A percentile compares a stretch with the other conserved stretches of the same genome.
These are phyloP conservation scores for Aristolochia contorta DNA, from an alignment of 164 flowering plant species.

Conservation along the genomic window DNA sequence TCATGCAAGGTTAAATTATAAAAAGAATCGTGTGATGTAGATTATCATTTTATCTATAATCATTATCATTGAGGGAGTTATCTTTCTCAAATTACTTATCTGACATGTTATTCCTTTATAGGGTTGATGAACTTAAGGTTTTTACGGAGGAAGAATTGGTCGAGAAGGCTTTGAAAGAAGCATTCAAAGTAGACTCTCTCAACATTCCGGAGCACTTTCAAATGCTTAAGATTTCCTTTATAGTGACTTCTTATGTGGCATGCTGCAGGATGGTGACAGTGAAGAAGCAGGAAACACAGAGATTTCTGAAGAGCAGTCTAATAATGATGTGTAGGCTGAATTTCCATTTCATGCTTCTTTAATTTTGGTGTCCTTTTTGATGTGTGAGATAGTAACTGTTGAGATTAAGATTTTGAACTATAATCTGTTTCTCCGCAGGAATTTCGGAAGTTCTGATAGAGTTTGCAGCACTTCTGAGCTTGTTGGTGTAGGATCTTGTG, in stretches of 20 bases:
- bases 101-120: constrained; percentile 7
- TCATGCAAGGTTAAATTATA: no score
- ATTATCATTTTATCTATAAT: background rate
- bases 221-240: background rate
- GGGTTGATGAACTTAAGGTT: constrained; percentile 67
- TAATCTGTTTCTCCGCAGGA: no score
- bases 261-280: constrained; percentile 22
- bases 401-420: no score
- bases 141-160: constrained; percentile 57
- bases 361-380: no score
- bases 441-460: constrained; percentile 5
- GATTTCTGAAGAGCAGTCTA: constrained; percentile 13
- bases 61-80: background rate
- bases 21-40: no score
- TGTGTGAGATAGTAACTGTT: no score
- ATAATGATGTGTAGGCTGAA: constrained; percentile 10
- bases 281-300: constrained; percentile 4
- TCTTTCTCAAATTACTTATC: background rate
- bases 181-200: constrained; percentile 38
- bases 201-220: background rate
- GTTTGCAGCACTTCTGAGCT: constrained; percentile 8
- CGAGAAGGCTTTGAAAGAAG: constrained; percentile 53
- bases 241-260: background rate
- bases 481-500: constrained; percentile 1
- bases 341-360: no score